Evolutionary conservation across 352 stramenopile genomes (phyloP), one percentile per base, ranked within the genome.

Genomic region (Phytophthora sojae): DNA sequence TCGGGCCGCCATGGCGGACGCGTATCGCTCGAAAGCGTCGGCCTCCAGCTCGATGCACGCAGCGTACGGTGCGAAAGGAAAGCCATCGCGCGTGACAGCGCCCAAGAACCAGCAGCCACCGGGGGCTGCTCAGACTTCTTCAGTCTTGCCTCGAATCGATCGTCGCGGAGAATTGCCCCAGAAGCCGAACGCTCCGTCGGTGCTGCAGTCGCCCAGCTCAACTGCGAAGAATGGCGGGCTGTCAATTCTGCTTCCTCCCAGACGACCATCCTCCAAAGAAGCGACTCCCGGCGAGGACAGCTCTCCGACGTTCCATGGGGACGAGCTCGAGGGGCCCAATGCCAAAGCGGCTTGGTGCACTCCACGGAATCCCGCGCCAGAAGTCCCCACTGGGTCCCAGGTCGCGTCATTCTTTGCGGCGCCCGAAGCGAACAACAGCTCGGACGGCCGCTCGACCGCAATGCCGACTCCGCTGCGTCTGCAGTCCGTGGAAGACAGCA

Each of bases 341-440:
- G 61, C 76, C 0, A 92, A 88, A 69, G 50, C 75, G 4, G 83
- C 85, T 5, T 91, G 83, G 85, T 85, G 77, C 50, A 91, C 85
- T 2, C 85, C 83, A 8, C 78, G 85, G n/a, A 81, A 69, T 61
- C 71, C 75, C 11, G 62, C 44, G 5, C 44, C 52, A 8, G 42
- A 69, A 30, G 44, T 63, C 12, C 57, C 57, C 17, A 65, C 57
- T 17, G 39, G 50, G 15, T 81, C 76, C 12, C 76, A 77, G 21
- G 64, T 82, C 29, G 67, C 67, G 1, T 70, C 71, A 15, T 86
- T 90, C 57, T 88, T 90, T 58, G 66, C 67, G 30, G 52, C 51
- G 3, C 19, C 65, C 42, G 52, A 70, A 57, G 60, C 6, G 42
- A 60, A 21, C 26, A 62, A 29, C 7, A 45, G n/a, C 19, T 49